Conservation (phyloP, 495 filamentous ascomycete species). For the Aspergillus asperescens region DNA sequence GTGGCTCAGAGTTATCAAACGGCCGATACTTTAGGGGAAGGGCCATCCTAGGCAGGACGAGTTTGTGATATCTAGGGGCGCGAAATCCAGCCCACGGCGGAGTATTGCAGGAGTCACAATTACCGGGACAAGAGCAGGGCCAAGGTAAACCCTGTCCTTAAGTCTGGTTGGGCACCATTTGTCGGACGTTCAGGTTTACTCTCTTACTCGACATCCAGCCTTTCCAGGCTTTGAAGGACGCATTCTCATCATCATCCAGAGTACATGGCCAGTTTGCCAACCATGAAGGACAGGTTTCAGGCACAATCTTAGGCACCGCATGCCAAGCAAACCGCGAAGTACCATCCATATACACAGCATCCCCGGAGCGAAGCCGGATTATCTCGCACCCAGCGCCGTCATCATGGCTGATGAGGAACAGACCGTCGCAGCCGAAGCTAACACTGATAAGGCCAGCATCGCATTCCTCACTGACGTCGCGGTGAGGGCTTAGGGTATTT, state of each 20-base stretch:
- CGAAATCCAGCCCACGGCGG: too few species aligned
- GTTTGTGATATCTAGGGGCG: too few species aligned
- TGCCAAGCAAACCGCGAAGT: constrained; percentile 86
- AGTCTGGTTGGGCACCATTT: constrained; percentile 53
- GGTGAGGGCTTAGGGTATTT: constrained; percentile 81
- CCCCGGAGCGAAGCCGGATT: constrained; percentile 69
- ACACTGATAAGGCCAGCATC: constrained; percentile 72
- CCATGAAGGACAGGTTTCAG: constrained; percentile 68
- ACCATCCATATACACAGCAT: constrained; percentile 77
- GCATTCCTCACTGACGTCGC: constrained; percentile 81
- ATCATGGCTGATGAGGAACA: constrained; percentile 57
- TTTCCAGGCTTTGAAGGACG: constrained; percentile 58
- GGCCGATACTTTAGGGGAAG: too few species aligned
- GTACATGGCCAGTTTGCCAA: constrained; percentile 69
- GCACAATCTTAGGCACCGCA: constrained; percentile 77
- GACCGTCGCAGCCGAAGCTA: constrained; percentile 79
- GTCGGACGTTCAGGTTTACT: constrained; percentile 86
- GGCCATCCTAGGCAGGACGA: too few species aligned
- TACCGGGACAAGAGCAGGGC: background rate
- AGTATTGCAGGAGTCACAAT: background rate
- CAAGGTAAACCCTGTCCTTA: background rate
- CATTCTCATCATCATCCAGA: constrained; percentile 22
- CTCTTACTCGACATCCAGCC: constrained; percentile 83
- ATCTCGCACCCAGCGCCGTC: constrained; percentile 47
- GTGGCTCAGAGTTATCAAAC: too few species aligned